Base-by-base conservation (phyloP, 31 red algal species). In the Bonnemaisonia californica region DNA sequence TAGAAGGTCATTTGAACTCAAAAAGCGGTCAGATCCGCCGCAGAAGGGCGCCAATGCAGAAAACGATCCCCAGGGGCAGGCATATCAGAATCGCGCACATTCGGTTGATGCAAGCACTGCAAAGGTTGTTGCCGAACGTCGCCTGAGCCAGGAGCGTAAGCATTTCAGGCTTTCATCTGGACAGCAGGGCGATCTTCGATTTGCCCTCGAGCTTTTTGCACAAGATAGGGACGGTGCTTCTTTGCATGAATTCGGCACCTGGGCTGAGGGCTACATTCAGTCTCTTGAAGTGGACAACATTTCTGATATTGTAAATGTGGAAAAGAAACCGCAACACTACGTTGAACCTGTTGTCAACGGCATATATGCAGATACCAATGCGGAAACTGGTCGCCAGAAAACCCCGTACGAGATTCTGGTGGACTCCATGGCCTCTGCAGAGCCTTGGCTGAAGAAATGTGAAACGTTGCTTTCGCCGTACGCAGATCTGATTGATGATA, bases 241-340 rank as follows among this genome's bases (percentile, higher is more conserved):
- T 16, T 54, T 90, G 45, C 39, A 41, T 33, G 87, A 83, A 19
- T 90, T 90, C 37, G 72, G 71, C 12, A 33, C 36, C 11, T 90
- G 87, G 87, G 68, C 71, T 36, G 79, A 83, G 31, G 60, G 42
- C 29, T 39, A 71, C 27, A 90, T 90, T 65, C 71, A 77, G 28
- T 55, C 40, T 27, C 42, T 90, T 36, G 87, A 90, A 59, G 71
- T 83, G 22, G 72, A 82, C 22, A 90, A 90, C 71, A 90, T 90
- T 77, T 39, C 68, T 31, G 87, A 90, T 71, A 83, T 83, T 54
- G 71, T 90, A 22, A 62, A 35, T 57, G 67, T 67, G 37, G 80
- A 61, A 21, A 51, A 77, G 74, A 64, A 56, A 41, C 74, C 35
- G 18, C 55, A 62, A 60, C 76, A 57, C 24, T 67, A 60, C 57